Evolutionary conservation across 257 asterid species (phyloP).

Genomic region (Nicotiana sylvestris): DNA sequence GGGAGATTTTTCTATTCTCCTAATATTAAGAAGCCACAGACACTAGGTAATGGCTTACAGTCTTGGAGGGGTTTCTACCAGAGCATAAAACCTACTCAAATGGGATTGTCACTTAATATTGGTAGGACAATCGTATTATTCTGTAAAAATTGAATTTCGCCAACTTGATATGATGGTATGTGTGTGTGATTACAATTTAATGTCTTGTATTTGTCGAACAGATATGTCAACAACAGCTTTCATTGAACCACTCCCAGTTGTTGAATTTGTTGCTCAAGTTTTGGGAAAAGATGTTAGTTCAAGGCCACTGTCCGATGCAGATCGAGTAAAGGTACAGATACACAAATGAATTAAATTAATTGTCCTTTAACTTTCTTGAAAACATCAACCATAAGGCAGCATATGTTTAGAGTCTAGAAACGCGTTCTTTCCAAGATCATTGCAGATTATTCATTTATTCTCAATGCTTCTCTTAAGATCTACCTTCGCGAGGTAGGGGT

Average conservation of each 20-base stretch:
- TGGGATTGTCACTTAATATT: constrained; percentile 96
- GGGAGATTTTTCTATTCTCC: constrained; percentile 96
- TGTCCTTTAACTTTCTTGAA: background rate
- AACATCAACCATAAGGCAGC: background rate
- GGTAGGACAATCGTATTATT: constrained; percentile 32
- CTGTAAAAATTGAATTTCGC: background rate
- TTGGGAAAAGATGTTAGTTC: constrained; percentile 81
- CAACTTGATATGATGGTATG: background rate
- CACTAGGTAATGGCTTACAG: constrained; percentile 93
- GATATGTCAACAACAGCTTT: constrained; percentile 99
- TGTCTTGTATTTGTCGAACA: constrained; percentile 12
- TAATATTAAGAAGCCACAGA: constrained; percentile 71
- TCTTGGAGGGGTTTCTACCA: constrained; percentile 99
- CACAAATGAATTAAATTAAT: background rate
- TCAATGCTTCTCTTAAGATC: no score
- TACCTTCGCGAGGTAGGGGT: no score
- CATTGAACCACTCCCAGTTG: constrained; percentile 93
- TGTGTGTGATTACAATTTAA: background rate
- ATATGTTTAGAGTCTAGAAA: background rate
- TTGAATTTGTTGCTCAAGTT: constrained; percentile 82
- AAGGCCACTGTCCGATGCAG: constrained; percentile 86
- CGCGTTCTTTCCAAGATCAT: no score
- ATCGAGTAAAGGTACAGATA: constrained; percentile 67
- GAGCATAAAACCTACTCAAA: constrained; percentile 95
- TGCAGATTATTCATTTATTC: no score